Evolutionary conservation across 306 rosid species (phyloP), one percentile per base, ranked within the genome.

Genomic region (Trifolium fragiferum): DNA sequence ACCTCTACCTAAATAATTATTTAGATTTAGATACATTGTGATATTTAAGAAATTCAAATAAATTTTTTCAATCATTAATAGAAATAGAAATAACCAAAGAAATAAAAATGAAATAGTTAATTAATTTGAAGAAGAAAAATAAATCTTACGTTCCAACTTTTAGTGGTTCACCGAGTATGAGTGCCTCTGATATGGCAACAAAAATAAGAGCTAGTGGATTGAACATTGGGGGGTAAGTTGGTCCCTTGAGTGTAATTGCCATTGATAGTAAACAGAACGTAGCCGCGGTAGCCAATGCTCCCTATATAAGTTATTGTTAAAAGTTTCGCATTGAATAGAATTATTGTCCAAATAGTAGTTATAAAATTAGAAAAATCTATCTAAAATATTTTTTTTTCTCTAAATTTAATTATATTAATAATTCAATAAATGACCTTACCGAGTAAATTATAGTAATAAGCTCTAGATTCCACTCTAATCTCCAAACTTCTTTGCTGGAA

Each of bases 181-280:
- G 4, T 32, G 89, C 86, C 80, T 87, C 93, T 27, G 76, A 73
- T 21, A 85, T 15, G 10, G 90, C 87, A 66, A 92, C 96, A 68
- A 88, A 86, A 74, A 92, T 41, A 14, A 88, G 86, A 77, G 90
- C 32, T 20, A 92, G 9, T 1, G 97, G 92, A 76, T 89, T 88
- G 82, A 89, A 92, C 88, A 89, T 89, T 18, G 97, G 61, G 8
- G 92, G 93, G 58, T 83, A 92, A 41, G 82, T 82, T 2, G 97
- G 90, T 35, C 97, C 97, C 76, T 80, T 75, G 3, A 75, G 10
- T 23, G 87, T 0, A 50, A 89, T 76, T 32, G 72, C 82, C 96
- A 96, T 82, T 18, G 87, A 75, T 7, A 86, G 3, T 5, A 92
- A 58, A 84, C 87, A 82, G 82, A 86, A 92, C 6, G 92, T 75